Base-by-base conservation (phyloP, 2,329 filamentous ascomycete species). In the Fusarium camptoceras region DNA sequence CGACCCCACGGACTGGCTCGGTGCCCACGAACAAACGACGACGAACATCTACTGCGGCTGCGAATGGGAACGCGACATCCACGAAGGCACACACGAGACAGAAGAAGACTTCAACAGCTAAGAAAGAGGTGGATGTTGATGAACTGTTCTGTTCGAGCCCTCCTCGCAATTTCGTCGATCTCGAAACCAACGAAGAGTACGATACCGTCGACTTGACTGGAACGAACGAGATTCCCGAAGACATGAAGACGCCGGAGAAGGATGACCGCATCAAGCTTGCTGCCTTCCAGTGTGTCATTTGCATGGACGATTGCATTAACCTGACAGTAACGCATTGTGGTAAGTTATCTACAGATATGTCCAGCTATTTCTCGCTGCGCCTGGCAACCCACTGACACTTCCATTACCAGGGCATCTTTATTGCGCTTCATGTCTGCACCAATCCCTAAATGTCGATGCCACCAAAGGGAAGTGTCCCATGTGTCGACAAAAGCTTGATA, bases 311-410 rank as follows among this genome's bases (percentile, higher is more conserved):
- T 65, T 85, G 83, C 27, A 85, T 83, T 3, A 81, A 83, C 28
- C 73, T 91, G 64, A 90, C 88, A 2, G 85, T 90, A 47, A 91
- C 89, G 5, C 87, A 90, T 77, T 91, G 89, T 77, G 89, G 89
- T 91, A 87, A 69, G 87, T 81, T 18, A 55, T 39, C 41, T 18
- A 28, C 18, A n/a, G n/a, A 24, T 51, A 9, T 34, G 20, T 58
- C 16, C 16, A 25, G 22, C 39, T 44, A 46, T 41, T 15, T 47
- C 24, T 31, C 39, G 16, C 6, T 16, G 15, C 15, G 16, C 9
- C 48, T 20, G 56, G 20, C 41, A 67, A 20, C 25, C 30, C 11
- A 60, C 69, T 75, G 39, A 73, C 66, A 70, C 34, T 37, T n/a
- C 24, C 54, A 58, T 27, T 42, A 39, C 14, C 42, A 91, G 89